Base-by-base conservation (phyloP, 345 rosid genomes). In the Crucihimalaya himalaica region DNA sequence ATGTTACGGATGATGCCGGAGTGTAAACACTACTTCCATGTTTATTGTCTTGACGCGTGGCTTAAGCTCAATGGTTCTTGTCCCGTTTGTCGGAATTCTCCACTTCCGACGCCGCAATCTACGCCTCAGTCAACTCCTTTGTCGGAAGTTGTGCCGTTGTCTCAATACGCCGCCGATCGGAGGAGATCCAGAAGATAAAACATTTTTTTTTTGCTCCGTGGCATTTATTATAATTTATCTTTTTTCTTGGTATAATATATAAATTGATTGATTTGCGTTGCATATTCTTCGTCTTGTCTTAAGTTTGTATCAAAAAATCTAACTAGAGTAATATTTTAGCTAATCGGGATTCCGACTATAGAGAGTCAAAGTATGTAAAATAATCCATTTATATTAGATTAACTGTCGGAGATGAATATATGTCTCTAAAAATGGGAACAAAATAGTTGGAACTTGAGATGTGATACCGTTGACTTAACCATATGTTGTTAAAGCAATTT, bases 1-100 rank as follows among this genome's bases (percentile, higher is more conserved):
- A 86, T 92, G 91, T 27, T 92, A 70, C 84, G 98, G 80, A 92
- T 92, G 98, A 96, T 92, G 99, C 98, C 99, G 0, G 99, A 96
- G 74, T 96, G 99, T 48, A 82, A 91, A 46, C 99, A 96, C 56
- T 87, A 59, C 71, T 96, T 92, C 68, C 99, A 96, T 80, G 70
- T 86, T 61, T 63, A 60, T 66, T 96, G 99, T 66, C 74, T 96
- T 40, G 99, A 96, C 67, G 86, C 97, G 11, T 92, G 99, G 99
- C 84, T 96, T 20, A 96, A 87, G 77, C 98, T 96, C 34, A 96
- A 92, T 73, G 97, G 97, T 29, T 96, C 98, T 18, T 95, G 99
- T 52, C 99, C 99, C 0, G 93, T 95, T 69, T 95, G 99, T 70
- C 87, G 99, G 68, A 95, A 95, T 77, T 95, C 98, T 63, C 99